Evolutionary conservation across 352 stramenopile genomes (phyloP).

Genomic region (Phytopythium kandeliae): DNA sequence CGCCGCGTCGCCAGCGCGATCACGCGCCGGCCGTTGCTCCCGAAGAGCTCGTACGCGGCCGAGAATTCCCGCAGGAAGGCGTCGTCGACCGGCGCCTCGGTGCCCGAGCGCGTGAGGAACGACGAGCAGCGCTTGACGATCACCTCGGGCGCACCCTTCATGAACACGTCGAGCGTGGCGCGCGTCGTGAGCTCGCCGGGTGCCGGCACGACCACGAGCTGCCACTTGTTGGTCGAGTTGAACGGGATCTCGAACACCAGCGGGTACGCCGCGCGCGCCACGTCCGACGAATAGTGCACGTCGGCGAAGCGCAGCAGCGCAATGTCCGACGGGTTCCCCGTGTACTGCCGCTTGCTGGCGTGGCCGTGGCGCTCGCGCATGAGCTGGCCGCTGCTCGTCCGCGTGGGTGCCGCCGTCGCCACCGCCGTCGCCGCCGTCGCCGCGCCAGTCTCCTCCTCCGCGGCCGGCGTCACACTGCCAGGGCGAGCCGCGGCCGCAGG

Average conservation of each 20-base stretch:
- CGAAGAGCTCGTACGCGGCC: conserved; percentile 42
- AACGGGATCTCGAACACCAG: conserved; percentile 55
- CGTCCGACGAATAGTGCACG: conserved; percentile 26
- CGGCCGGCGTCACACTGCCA: not conserved
- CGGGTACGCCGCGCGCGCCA: conserved; percentile 30
- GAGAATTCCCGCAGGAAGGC: conserved; percentile 35
- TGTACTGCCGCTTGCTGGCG: conserved; percentile 32
- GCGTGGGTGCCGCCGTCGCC: too few species aligned
- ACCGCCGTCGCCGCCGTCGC: too few species aligned
- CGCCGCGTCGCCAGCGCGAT: conserved; percentile 26
- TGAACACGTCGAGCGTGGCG: conserved; percentile 44
- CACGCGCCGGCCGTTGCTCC: conserved; percentile 35
- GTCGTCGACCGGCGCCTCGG: conserved; percentile 31
- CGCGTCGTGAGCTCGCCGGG: conserved; percentile 13
- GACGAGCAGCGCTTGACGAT: conserved; percentile 85
- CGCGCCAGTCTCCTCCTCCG: too few species aligned
- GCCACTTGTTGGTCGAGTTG: conserved; percentile 70
- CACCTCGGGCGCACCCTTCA: conserved; percentile 94
- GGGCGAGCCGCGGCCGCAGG: not conserved
- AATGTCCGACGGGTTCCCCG: conserved; percentile 45
- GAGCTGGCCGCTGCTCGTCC: conserved; percentile 10
- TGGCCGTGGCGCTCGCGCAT: conserved; percentile 13
- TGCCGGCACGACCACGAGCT: conserved; percentile 38
- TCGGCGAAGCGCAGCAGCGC: conserved; percentile 43
- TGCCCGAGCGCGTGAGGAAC: conserved; percentile 48